These are phyloP conservation scores for Alternaria sp. DNA, from an alignment of 2,329 filamentous ascomycete species.

Conservation along the genomic window DNA sequence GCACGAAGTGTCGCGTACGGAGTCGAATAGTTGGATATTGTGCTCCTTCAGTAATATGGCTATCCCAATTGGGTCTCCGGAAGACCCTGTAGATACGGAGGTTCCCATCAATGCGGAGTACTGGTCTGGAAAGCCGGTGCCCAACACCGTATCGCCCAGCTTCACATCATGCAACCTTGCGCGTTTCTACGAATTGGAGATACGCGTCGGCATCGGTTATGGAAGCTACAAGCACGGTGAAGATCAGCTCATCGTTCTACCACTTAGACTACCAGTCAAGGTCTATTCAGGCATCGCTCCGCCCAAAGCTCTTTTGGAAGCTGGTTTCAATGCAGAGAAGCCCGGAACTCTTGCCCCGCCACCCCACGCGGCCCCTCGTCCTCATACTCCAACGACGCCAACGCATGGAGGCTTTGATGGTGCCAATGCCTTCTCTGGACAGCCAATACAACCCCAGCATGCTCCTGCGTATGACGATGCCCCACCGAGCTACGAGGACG, in stretches of 20 bases:
- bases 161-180: slow-evolving; percentile 90
- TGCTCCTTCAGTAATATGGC: slow-evolving; percentile 74
- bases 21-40: slow-evolving; percentile 79
- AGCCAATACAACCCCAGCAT: slow-evolving; percentile 27
- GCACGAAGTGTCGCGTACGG: slow-evolving; percentile 74
- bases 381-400: slow-evolving; percentile 37
- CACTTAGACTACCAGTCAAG: slow-evolving; percentile 78
- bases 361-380: slow-evolving; percentile 24
- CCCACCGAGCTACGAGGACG: slow-evolving; percentile 95
- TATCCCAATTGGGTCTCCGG: slow-evolving; percentile 70
- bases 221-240: slow-evolving; percentile 64
- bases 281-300: slow-evolving; percentile 90
- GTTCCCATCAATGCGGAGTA: slow-evolving; percentile 72
- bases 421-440: slow-evolving; percentile 28
- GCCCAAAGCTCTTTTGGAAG: slow-evolving; percentile 76
- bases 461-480: slow-evolving; percentile 71
- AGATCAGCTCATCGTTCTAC: slow-evolving; percentile 80
- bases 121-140: slow-evolving; percentile 77
- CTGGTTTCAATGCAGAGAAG: slow-evolving; percentile 57
- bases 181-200: slow-evolving; percentile 82
- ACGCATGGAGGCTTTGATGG: slow-evolving; percentile 31
- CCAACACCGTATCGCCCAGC: slow-evolving; percentile 84
- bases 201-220: slow-evolving; percentile 80
- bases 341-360: slow-evolving; percentile 23
- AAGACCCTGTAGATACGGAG: slow-evolving; percentile 70